These are phyloP conservation scores for Perkinsus marinus DNA, from an alignment of 169 alveolate genomes.

Conservation along the genomic window DNA sequence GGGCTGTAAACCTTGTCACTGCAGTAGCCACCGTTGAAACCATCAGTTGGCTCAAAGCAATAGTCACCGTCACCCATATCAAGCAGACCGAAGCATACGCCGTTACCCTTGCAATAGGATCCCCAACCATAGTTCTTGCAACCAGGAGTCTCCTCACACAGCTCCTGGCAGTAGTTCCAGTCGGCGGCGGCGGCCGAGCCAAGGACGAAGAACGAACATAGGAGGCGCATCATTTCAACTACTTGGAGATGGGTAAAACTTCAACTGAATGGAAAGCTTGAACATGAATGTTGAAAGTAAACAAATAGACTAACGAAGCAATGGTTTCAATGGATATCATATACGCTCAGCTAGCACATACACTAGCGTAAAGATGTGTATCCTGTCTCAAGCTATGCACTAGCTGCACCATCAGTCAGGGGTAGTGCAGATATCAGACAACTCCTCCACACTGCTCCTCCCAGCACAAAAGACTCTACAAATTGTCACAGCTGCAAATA, in stretches of 20 bases:
- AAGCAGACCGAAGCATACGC: not conserved
- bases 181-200: not conserved
- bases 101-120: not conserved
- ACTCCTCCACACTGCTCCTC: too few species aligned
- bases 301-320: too few species aligned
- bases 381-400: too few species aligned
- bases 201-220: not conserved
- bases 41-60: not conserved
- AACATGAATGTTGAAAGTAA: too few species aligned
- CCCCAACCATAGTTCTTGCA: not conserved
- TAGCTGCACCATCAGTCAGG: too few species aligned
- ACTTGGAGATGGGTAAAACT: not conserved
- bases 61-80: not conserved
- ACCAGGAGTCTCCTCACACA: not conserved
- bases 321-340: too few species aligned
- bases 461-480: too few species aligned
- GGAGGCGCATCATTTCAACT: not conserved
- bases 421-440: too few species aligned
- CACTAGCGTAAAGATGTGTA: too few species aligned
- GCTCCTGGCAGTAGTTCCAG: not conserved
- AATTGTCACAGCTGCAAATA: too few species aligned
- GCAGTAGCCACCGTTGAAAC: not conserved
- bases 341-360: too few species aligned
- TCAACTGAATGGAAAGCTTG: not conserved
- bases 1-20: not conserved